phyloP scores from a whole-genome alignment of 1,284 basidiomycete genomes.

The Cutaneotrichosporon sp. region DNA sequence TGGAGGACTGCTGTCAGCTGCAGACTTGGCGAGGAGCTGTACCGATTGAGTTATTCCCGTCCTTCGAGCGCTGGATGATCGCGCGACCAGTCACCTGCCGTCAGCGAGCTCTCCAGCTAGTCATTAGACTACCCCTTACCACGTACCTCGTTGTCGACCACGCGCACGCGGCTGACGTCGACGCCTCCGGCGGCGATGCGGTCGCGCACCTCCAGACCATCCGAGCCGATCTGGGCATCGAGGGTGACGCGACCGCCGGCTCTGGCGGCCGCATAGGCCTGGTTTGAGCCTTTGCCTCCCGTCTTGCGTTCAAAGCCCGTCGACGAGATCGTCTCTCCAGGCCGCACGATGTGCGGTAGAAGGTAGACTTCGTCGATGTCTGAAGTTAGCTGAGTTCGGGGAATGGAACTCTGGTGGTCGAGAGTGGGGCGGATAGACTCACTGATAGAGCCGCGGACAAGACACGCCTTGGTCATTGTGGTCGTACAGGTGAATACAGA shows the following conservation, averaged over 20 bases:
- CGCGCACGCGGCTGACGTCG: constrained; percentile 26
- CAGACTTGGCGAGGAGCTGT: constrained; percentile 11
- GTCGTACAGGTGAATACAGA: no score
- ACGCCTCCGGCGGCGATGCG: constrained; percentile 36
- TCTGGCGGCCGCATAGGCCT: constrained; percentile 48
- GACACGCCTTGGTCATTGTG: constrained; percentile 10
- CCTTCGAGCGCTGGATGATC: constrained; percentile 50
- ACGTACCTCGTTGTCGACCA: constrained; percentile 36
- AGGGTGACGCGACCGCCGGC: constrained; percentile 46
- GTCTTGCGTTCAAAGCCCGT: constrained; percentile 42
- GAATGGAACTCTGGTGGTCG: background rate
- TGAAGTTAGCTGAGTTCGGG: constrained; percentile 1
- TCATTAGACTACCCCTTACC: no score
- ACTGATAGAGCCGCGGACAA: constrained; percentile 15
- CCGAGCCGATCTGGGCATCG: constrained; percentile 45
- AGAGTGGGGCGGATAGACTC: background rate
- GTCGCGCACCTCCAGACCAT: constrained; percentile 45
- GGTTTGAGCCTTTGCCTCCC: constrained; percentile 54
- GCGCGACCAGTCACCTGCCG: constrained; percentile 49
- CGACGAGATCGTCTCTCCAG: constrained; percentile 52
- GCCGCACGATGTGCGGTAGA: constrained; percentile 49
- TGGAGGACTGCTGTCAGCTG: constrained; percentile 40
- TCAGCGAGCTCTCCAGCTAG: background rate
- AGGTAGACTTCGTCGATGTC: constrained; percentile 47
- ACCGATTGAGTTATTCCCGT: constrained; percentile 52